Percentiles rank a stretch among this genome's conserved stretches.
These are phyloP conservation scores for Vinca minor DNA, from an alignment of 257 asterid species.

Conservation along the genomic window DNA sequence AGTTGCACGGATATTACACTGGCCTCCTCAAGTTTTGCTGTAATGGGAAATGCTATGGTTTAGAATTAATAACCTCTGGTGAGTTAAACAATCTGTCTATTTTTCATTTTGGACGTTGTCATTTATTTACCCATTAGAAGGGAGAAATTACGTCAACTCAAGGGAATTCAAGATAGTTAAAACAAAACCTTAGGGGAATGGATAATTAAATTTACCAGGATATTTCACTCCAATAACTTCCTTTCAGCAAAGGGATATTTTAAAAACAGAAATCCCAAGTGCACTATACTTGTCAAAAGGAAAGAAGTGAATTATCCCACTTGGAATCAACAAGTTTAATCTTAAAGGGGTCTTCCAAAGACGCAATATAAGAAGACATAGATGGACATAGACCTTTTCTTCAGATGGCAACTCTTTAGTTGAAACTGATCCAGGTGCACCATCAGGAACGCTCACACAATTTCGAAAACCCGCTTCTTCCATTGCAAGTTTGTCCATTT, in stretches of 20 bases:
- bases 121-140: background rate
- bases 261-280: background rate
- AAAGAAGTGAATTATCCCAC: background rate
- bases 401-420: slow-evolving; percentile 53
- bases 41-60: background rate
- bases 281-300: background rate
- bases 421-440: slow-evolving; percentile 86
- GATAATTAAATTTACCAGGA: background rate
- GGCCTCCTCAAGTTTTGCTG: background rate
- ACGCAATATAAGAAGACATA: background rate
- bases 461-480: slow-evolving; percentile 95
- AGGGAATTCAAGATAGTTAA: background rate
- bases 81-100: background rate
- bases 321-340: background rate
- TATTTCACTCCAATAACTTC: background rate
- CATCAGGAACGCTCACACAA: slow-evolving; percentile 96
- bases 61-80: background rate
- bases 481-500: slow-evolving; percentile 98
- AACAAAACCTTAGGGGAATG: background rate
- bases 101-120: background rate
- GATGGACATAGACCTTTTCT: slow-evolving; percentile 45
- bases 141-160: background rate
- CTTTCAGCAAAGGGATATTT: background rate
- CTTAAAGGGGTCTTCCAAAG: background rate
- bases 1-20: background rate